Percentiles rank a stretch among this genome's conserved stretches.
Conservation (phyloP, 495 filamentous ascomycete species). For the Neurospora discreta region DNA sequence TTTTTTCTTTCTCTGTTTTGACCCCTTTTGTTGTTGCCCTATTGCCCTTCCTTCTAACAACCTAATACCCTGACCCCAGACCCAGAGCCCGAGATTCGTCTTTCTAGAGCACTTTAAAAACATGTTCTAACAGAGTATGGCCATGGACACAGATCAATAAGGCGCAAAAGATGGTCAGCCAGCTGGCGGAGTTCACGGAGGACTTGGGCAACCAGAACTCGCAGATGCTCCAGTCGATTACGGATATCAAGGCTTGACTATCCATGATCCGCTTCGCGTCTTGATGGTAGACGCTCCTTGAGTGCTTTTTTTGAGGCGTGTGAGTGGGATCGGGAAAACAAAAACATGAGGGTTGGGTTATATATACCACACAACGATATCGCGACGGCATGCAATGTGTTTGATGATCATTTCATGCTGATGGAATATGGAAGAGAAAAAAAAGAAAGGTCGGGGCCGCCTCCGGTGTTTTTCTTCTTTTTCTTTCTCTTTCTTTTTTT, state of each 20-base stretch:
- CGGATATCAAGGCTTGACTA: slow-evolving; percentile 15
- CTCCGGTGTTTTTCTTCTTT: background rate
- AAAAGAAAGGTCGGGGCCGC: background rate
- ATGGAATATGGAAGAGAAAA: background rate
- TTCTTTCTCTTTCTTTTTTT: background rate
- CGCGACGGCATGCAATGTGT: background rate
- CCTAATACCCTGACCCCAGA: background rate
- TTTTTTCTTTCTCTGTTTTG: slow-evolving; percentile 13
- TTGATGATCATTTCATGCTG: background rate
- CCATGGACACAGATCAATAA: slow-evolving; percentile 35
- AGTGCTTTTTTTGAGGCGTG: background rate
- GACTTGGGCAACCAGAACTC: slow-evolving; percentile 36
- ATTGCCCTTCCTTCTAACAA: background rate
- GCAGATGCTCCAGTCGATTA: slow-evolving; percentile 32
- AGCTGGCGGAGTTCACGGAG: slow-evolving; percentile 35
- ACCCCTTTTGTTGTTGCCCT: background rate
- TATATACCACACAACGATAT: background rate
- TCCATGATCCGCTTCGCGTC: background rate
- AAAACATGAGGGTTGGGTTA: background rate
- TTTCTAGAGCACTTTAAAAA: background rate
- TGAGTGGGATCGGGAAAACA: background rate
- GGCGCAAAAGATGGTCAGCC: slow-evolving; percentile 31
- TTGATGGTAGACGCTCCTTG: background rate
- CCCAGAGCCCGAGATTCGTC: background rate
- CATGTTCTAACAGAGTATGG: slow-evolving; percentile 9